Evolutionary conservation across 306 rosid species (phyloP).

Genomic region (Cucurbita pepo): DNA sequence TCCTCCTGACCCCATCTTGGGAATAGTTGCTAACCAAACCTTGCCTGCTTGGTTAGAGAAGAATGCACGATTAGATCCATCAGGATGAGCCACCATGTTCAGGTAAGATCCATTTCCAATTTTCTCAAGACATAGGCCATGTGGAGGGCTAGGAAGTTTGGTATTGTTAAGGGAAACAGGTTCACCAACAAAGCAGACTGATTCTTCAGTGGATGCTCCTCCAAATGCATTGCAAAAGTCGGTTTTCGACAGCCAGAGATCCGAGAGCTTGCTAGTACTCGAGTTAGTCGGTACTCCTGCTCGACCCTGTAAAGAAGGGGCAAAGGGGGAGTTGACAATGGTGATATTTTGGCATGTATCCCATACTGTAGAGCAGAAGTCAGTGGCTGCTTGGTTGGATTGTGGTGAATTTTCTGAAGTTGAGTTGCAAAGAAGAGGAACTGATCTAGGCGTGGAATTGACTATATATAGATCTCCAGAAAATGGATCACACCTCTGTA

Average conservation of each 20-base stretch:
- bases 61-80: constrained; percentile 85
- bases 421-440: constrained; percentile 81
- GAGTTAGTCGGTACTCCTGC: constrained; percentile 30
- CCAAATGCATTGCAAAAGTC: constrained; percentile 78
- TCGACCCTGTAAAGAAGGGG: constrained; percentile 52
- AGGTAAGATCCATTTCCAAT: constrained; percentile 86
- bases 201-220: constrained; percentile 40
- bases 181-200: constrained; percentile 65
- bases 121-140: constrained; percentile 85
- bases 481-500: constrained; percentile 79
- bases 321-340: constrained; percentile 64
- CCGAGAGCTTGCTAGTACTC: constrained; percentile 35
- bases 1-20: constrained; percentile 58
- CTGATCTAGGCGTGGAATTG: constrained; percentile 36
- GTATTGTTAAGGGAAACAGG: constrained; percentile 44
- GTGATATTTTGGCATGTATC: constrained; percentile 62
- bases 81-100: constrained; percentile 84
- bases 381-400: constrained; percentile 28
- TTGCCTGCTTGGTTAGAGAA: constrained; percentile 65
- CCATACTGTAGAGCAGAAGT: constrained; percentile 71
- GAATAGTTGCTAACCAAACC: constrained; percentile 71
- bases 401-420: constrained; percentile 56
- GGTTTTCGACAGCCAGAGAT: constrained; percentile 62
- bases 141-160: constrained; percentile 19
- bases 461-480: constrained; percentile 53